These are phyloP conservation scores for Castanea mollissima DNA, from an alignment of 306 rosid species.

Conservation along the genomic window DNA sequence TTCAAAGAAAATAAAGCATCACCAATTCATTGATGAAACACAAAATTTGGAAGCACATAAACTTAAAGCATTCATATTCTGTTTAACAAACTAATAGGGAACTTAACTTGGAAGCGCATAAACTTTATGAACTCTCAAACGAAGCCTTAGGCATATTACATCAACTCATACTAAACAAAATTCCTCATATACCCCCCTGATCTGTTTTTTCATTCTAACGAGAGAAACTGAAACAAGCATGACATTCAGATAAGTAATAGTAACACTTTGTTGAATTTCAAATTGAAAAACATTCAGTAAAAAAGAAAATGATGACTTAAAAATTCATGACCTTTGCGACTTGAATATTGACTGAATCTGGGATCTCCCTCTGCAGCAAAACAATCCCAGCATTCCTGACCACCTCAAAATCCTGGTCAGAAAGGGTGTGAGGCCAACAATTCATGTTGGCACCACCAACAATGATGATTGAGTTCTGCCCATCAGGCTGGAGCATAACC, in stretches of 20 bases:
- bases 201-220: not conserved
- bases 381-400: slow-evolving; percentile 76
- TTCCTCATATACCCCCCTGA: not conserved
- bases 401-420: slow-evolving; percentile 48
- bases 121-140: not conserved
- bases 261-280: not conserved
- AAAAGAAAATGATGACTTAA: not conserved
- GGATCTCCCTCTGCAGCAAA: slow-evolving; percentile 91
- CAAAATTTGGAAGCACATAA: not conserved
- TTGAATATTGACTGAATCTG: slow-evolving; percentile 72
- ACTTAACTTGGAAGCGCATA: not conserved
- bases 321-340: slow-evolving; percentile 74
- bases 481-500: slow-evolving; percentile 81
- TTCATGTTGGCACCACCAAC: slow-evolving; percentile 87
- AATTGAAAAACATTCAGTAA: not conserved
- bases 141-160: not conserved
- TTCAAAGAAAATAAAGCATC: not conserved
- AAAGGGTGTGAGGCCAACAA: slow-evolving; percentile 56
- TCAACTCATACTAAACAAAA: not conserved
- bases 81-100: not conserved
- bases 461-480: slow-evolving; percentile 79
- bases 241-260: not conserved
- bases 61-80: not conserved
- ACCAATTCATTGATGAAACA: not conserved
- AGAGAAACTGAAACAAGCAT: not conserved